Conservation (phyloP, 179 eudicot species). For the Sideroxylon spinosum region DNA sequence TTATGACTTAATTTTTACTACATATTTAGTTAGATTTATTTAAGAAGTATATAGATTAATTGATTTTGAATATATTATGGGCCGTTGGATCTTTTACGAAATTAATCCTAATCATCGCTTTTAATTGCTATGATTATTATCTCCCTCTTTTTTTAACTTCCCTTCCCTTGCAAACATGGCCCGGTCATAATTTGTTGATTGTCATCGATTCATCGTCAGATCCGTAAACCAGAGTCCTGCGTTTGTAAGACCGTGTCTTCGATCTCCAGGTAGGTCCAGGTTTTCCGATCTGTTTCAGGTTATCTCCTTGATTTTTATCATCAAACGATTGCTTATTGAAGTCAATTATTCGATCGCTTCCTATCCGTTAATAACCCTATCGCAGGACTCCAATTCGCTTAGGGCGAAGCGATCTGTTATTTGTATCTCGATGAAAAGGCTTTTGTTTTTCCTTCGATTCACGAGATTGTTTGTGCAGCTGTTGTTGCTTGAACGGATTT, state of each 20-base stretch:
- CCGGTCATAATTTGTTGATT: too few species aligned
- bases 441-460: background rate
- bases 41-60: too few species aligned
- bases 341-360: background rate
- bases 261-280: background rate
- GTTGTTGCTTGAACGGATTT: slow-evolving; percentile 12
- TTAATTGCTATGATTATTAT: too few species aligned
- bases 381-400: background rate
- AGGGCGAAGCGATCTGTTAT: slow-evolving; percentile 10
- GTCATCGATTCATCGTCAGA: too few species aligned
- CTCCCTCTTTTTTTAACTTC: too few species aligned
- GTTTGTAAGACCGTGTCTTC: background rate
- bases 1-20: too few species aligned
- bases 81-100: too few species aligned
- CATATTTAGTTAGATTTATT: too few species aligned
- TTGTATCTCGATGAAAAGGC: background rate
- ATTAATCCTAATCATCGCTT: too few species aligned
- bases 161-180: too few species aligned
- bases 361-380: background rate
- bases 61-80: too few species aligned
- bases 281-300: slow-evolving; percentile 10
- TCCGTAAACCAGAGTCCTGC: too few species aligned
- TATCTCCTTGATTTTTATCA: background rate
- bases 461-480: background rate
- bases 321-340: background rate